phyloP scores from a whole-genome alignment of 306 rosid genomes.

The Sophora flavescens region DNA sequence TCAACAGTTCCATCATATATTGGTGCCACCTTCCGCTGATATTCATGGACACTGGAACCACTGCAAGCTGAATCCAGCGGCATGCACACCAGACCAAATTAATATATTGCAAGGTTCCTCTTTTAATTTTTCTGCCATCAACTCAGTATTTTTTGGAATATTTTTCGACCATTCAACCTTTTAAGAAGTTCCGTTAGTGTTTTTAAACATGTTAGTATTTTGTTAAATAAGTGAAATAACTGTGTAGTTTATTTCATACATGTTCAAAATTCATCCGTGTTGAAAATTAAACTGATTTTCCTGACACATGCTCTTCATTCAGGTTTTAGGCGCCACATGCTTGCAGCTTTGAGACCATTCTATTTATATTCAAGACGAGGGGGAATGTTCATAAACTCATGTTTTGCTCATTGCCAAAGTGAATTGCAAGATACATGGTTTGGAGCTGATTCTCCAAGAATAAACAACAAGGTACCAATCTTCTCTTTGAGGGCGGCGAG shows the following conservation, averaged over 20 bases:
- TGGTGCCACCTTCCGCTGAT: slow-evolving; percentile 93
- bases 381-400: slow-evolving; percentile 89
- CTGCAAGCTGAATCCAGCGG: slow-evolving; percentile 75
- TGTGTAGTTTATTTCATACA: not conserved
- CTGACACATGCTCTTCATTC: slow-evolving; percentile 22
- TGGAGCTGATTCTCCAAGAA: slow-evolving; percentile 73
- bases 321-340: slow-evolving; percentile 81
- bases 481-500: not conserved
- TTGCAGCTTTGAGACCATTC: slow-evolving; percentile 60
- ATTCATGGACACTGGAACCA: slow-evolving; percentile 73
- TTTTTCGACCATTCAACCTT: slow-evolving; percentile 1
- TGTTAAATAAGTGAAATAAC: too few relatives aligned
- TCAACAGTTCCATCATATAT: slow-evolving; percentile 72
- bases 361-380: slow-evolving; percentile 64
- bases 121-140: slow-evolving; percentile 12
- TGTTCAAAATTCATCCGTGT: slow-evolving; percentile 11
- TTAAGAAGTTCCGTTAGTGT: not conserved
- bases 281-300: slow-evolving; percentile 30
- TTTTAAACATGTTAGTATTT: not conserved
- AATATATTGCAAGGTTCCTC: slow-evolving; percentile 73
- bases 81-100: slow-evolving; percentile 66
- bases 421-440: slow-evolving; percentile 95
- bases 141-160: slow-evolving; percentile 8
- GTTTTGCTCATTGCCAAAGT: slow-evolving; percentile 99
- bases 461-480: slow-evolving; percentile 68